Conservation (phyloP, 441 rosid species). For the Biscutella laevigata region DNA sequence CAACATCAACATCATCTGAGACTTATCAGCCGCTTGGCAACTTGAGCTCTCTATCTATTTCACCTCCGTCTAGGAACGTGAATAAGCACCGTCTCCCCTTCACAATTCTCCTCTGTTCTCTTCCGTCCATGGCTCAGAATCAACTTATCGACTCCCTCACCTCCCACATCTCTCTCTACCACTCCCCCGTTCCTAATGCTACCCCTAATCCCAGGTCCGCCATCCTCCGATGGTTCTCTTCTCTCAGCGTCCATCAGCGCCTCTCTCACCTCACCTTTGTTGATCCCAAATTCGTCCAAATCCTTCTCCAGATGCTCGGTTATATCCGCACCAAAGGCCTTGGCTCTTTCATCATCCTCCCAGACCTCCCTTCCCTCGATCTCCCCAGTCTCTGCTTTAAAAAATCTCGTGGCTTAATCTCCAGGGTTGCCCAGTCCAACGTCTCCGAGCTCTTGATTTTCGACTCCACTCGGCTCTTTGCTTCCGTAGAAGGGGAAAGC, state of each 20-base stretch:
- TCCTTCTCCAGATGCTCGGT: conserved; percentile 70
- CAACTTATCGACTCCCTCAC: conserved; percentile 73
- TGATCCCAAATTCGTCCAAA: conserved; percentile 48
- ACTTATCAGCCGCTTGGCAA: too few relatives aligned
- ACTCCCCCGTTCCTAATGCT: conserved; percentile 33
- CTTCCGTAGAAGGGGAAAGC: conserved; percentile 58
- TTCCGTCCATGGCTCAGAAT: conserved; percentile 44
- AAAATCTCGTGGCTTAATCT: conserved; percentile 64
- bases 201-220: conserved; percentile 45
- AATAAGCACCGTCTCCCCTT: conserved; percentile 1
- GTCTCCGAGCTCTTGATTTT: conserved; percentile 41
- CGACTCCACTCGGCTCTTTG: conserved; percentile 56
- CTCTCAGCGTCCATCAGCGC: conserved; percentile 73
- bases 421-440: conserved; percentile 57
- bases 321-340: conserved; percentile 49
- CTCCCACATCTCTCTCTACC: conserved; percentile 83
- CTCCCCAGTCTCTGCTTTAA: conserved; percentile 79
- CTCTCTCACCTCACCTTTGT: conserved; percentile 61
- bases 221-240: conserved; percentile 79
- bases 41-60: too few relatives aligned
- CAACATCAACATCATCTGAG: too few relatives aligned
- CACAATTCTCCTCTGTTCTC: conserved; percentile 5
- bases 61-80: too few relatives aligned
- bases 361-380: conserved; percentile 64
- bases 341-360: conserved; percentile 74